Base-by-base conservation (phyloP, 2,329 filamentous ascomycete genomes). In the Cladosporium sp. region DNA sequence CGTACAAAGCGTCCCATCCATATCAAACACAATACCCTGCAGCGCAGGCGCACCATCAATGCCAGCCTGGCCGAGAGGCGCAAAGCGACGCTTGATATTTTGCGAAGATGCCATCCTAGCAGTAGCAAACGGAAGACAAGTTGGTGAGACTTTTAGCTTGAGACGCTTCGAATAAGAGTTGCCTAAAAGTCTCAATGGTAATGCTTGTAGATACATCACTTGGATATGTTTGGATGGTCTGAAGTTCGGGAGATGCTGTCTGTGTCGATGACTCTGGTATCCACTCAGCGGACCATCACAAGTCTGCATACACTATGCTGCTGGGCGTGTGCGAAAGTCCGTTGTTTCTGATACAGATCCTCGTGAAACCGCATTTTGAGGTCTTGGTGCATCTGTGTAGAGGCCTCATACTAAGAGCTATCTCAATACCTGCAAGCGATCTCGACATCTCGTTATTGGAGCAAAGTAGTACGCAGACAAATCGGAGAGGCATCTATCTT, bases 1-100 rank as follows among this genome's bases (percentile, higher is more conserved):
- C 63, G n/a, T 58, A 96, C 93, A 97, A 67, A 98, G 79, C 26
- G 94, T 99, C 3, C 94, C 94, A 78, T 99, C 94, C 68, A 99
- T 91, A 79, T 99, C 94, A 79, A 98, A 98, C 16, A 98, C 82
- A 28, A 89, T 83, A 1, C 87, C 87, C 71, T 83, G 82, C 65
- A 89, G 72, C 32, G 71, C 72, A 49, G 83, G 82, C 21, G 78
- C 77, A 57, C 74, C 69, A 23, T 71, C 66, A 54, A 60, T 63
- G 66, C 72, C 70, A 23, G 70, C 70, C 5, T 79, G 74, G 65
- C 79, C 75, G 63, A 86, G 74, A 14, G 85, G 84, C 6, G 83
- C 82, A 68, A 87, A 86, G 43, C 77, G 79, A 36, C 68, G 67
- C 65, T 23, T 66, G 28, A 6, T 28, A 18, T 25, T 61, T 2